Evolutionary conservation across 306 rosid species (phyloP).

Genomic region (Vachellia pachyceras): DNA sequence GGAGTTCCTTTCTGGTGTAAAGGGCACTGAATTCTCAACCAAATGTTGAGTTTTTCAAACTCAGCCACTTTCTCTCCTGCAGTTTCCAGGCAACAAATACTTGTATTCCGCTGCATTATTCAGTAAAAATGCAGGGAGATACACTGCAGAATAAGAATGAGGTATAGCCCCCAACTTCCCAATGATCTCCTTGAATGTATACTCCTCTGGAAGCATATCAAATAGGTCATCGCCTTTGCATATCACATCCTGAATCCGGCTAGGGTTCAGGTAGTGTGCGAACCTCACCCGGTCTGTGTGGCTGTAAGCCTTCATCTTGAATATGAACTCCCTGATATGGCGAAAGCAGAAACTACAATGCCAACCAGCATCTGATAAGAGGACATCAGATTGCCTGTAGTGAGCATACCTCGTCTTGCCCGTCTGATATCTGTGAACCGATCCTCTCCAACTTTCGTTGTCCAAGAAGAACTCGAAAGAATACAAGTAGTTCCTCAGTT

Average conservation of each 20-base stretch:
- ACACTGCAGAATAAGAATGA: slow-evolving; percentile 84
- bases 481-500: slow-evolving; percentile 76
- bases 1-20: slow-evolving; percentile 27
- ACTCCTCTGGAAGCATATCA: slow-evolving; percentile 95
- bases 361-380: slow-evolving; percentile 86
- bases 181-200: slow-evolving; percentile 82
- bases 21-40: slow-evolving; percentile 29
- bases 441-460: slow-evolving; percentile 87
- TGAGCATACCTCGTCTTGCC: slow-evolving; percentile 83
- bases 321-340: slow-evolving; percentile 67
- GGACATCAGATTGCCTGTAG: slow-evolving; percentile 62
- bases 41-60: slow-evolving; percentile 11
- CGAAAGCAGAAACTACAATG: slow-evolving; percentile 97
- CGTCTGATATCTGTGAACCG: slow-evolving; percentile 65
- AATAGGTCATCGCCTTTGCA: slow-evolving; percentile 82
- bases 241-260: slow-evolving; percentile 77
- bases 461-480: slow-evolving; percentile 77
- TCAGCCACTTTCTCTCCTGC: slow-evolving; percentile 89
- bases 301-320: slow-evolving; percentile 95
- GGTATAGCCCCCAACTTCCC: slow-evolving; percentile 94
- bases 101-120: slow-evolving; percentile 72
- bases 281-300: slow-evolving; percentile 80
- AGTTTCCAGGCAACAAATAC: slow-evolving; percentile 83
- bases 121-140: slow-evolving; percentile 80
- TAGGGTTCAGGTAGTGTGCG: slow-evolving; percentile 68